A percentile compares a stretch with the other conserved stretches of the same genome.
These are phyloP conservation scores for Mucor lusitanicus DNA, from an alignment of 371 early-diverging fungal species.

Conservation along the genomic window DNA sequence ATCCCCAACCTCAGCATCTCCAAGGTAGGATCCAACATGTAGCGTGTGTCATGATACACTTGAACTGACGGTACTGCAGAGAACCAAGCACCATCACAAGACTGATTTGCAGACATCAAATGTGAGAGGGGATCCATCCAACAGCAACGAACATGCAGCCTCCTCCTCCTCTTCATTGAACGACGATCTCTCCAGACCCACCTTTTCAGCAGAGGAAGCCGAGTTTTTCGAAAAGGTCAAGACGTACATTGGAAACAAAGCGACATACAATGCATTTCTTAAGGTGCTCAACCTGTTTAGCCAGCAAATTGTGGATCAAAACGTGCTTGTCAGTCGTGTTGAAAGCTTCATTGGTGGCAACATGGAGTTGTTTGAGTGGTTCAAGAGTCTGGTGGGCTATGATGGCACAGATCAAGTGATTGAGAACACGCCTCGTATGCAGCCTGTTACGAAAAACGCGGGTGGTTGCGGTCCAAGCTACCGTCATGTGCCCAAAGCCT, in stretches of 20 bases:
- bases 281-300: slow-evolving; percentile 96
- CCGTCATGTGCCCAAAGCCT: slow-evolving; percentile 48
- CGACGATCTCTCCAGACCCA: slow-evolving; percentile 25
- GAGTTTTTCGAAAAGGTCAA: slow-evolving; percentile 92
- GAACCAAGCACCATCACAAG: background rate
- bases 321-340: slow-evolving; percentile 82
- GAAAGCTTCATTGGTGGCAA: slow-evolving; percentile 77
- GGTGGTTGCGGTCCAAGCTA: slow-evolving; percentile 65
- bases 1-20: slow-evolving; percentile 16
- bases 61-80: background rate
- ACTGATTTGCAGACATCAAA: background rate
- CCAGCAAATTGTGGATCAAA: slow-evolving; percentile 90
- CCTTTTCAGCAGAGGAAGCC: slow-evolving; percentile 70
- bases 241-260: slow-evolving; percentile 78
- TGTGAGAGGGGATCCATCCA: slow-evolving; percentile 6
- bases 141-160: background rate
- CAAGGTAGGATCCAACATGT: slow-evolving; percentile 2
- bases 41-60: background rate
- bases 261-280: slow-evolving; percentile 94
- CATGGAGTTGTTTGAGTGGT: slow-evolving; percentile 88
- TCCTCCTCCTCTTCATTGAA: background rate
- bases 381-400: slow-evolving; percentile 93
- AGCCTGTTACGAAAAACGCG: slow-evolving; percentile 48
- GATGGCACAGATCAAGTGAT: slow-evolving; percentile 60
- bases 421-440: slow-evolving; percentile 25